Percentiles rank a stretch among this genome's conserved stretches.
phyloP scores from a whole-genome alignment of 306 rosid genomes.

The Amphicarpaea edgeworthii region DNA sequence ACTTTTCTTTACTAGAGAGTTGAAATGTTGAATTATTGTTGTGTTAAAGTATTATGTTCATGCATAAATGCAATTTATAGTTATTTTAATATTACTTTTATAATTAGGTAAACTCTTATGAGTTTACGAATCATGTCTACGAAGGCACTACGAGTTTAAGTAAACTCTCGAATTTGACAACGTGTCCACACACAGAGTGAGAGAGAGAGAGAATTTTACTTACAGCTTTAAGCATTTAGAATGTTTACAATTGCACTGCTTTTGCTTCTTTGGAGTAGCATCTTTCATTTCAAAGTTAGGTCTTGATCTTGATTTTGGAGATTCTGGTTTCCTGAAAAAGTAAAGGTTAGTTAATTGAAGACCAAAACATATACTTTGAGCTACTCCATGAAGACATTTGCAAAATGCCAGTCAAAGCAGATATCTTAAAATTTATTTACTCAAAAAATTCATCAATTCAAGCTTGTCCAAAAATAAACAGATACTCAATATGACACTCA shows the following conservation, averaged over 20 bases:
- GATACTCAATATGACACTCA: constrained; percentile 30
- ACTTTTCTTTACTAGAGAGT: background rate
- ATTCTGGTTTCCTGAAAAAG: constrained; percentile 86
- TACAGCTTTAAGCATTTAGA: constrained; percentile 97
- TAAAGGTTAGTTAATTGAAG: constrained; percentile 41
- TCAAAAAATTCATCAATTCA: constrained; percentile 35
- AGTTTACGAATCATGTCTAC: background rate
- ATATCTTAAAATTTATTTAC: constrained; percentile 26
- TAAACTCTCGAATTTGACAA: background rate
- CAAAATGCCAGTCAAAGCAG: constrained; percentile 29
- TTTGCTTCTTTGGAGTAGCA: constrained; percentile 92
- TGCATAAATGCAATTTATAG: background rate
- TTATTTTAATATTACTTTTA: background rate
- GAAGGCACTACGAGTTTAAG: background rate
- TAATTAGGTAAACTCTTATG: background rate
- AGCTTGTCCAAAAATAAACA: constrained; percentile 41
- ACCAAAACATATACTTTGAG: constrained; percentile 40
- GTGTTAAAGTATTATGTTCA: background rate
- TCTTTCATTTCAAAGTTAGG: constrained; percentile 77
- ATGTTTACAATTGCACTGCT: constrained; percentile 97
- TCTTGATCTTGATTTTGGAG: constrained; percentile 85
- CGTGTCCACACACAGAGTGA: background rate
- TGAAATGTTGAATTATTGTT: background rate
- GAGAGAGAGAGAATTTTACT: constrained; percentile 52
- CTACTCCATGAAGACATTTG: constrained; percentile 38